Percentiles rank a stretch among this genome's conserved stretches.
Evolutionary conservation across 2,329 filamentous ascomycete genomes (phyloP).

Genomic region (Penicillium sumatraense): DNA sequence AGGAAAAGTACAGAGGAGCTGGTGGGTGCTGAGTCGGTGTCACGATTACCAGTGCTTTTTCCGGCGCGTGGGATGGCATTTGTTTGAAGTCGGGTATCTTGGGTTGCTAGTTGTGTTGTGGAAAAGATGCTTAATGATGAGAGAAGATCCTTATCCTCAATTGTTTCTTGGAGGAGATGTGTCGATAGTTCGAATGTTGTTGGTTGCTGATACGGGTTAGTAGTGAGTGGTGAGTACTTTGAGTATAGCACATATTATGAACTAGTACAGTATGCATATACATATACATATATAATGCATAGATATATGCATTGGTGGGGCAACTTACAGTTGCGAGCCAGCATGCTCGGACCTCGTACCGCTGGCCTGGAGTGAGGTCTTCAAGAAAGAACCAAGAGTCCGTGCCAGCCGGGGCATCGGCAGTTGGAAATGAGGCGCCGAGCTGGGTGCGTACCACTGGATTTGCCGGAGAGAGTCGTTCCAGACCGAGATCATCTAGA

Average conservation of each 20-base stretch:
- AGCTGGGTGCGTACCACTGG: conserved; percentile 67
- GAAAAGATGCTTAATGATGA: conserved; percentile 69
- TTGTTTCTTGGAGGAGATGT: conserved; percentile 64
- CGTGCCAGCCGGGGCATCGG: conserved; percentile 58
- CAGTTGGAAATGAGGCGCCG: conserved; percentile 68
- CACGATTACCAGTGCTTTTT: not conserved
- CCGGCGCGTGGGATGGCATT: conserved; percentile 16
- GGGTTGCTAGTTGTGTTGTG: conserved; percentile 50
- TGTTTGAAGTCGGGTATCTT: conserved; percentile 19
- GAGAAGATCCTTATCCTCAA: conserved; percentile 66
- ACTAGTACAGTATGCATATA: not conserved
- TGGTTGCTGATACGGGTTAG: conserved; percentile 68
- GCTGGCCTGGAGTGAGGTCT: conserved; percentile 68
- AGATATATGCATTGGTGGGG: not conserved
- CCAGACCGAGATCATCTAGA: conserved; percentile 66
- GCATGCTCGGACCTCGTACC: conserved; percentile 91
- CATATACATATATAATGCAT: not conserved
- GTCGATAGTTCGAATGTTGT: conserved; percentile 75
- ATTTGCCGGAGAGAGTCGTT: conserved; percentile 64
- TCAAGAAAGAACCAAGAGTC: conserved; percentile 81
- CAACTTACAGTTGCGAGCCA: conserved; percentile 84
- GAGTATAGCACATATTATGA: not conserved
- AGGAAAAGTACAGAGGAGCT: conserved; percentile 68
- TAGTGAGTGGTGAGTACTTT: conserved; percentile 16
- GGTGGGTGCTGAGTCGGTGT: conserved; percentile 27